Evolutionary conservation across 106 monocot genomes (phyloP).

Genomic region (Allium sativum): DNA sequence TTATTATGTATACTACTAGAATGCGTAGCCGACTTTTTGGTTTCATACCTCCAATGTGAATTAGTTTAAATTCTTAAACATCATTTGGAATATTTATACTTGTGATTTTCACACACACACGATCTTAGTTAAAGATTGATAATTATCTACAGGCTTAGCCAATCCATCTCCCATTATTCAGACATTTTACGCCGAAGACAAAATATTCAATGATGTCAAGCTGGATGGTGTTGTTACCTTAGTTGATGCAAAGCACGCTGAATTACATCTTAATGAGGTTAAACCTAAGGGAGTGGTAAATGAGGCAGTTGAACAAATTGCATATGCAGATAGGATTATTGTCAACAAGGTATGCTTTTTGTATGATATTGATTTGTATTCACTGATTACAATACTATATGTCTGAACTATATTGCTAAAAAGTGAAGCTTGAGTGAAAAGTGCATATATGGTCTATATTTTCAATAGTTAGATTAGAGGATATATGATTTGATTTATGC

Average conservation of each 20-base stretch:
- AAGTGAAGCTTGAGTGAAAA: conserved; percentile 1
- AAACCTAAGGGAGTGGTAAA: conserved; percentile 89
- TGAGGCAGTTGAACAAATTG: conserved; percentile 97
- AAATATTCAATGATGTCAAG: conserved; percentile 80
- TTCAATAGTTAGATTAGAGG: conserved; percentile 1
- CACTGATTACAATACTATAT: not conserved
- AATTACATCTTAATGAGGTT: conserved; percentile 74
- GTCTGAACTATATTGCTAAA: not conserved
- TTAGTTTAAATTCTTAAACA: no score
- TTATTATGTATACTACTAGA: no score
- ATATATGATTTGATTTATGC: not conserved
- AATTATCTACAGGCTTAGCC: conserved; percentile 57
- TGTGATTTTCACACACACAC: no score
- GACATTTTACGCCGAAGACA: conserved; percentile 93
- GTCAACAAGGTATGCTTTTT: conserved; percentile 76
- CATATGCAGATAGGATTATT: conserved; percentile 96
- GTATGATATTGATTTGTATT: not conserved
- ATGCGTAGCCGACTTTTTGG: no score
- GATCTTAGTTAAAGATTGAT: not conserved
- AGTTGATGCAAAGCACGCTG: conserved; percentile 89
- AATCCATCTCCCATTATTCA: conserved; percentile 97
- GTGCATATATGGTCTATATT: not conserved
- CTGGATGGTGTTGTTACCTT: conserved; percentile 96
- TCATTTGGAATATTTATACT: no score
- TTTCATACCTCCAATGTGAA: no score